These are phyloP conservation scores for Boletus rubroflammeus DNA, from an alignment of 768 basidiomycete species.

Conservation along the genomic window DNA sequence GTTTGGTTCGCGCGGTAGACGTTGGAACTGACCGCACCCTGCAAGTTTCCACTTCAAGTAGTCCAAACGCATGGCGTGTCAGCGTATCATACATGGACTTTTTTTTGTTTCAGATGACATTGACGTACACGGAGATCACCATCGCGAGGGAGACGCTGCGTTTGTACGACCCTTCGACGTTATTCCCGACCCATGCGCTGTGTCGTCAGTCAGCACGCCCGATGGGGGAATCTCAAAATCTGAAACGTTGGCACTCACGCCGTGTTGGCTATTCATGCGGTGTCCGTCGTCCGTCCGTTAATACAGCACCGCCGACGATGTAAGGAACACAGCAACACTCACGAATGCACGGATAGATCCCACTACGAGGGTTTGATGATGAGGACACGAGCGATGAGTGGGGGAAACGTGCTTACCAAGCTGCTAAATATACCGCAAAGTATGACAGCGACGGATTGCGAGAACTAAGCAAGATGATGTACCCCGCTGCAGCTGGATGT, in stretches of 20 bases:
- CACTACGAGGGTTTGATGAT: constrained; percentile 34
- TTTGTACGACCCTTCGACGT: constrained; percentile 74
- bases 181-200: constrained; percentile 61
- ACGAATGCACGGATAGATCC: constrained; percentile 74
- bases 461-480: constrained; percentile 66
- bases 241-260: constrained; percentile 37
- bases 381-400: background rate
- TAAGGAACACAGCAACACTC: constrained; percentile 28
- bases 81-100: background rate
- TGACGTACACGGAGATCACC: constrained; percentile 58
- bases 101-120: background rate
- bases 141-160: constrained; percentile 68
- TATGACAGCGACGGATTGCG: constrained; percentile 63
- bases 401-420: constrained; percentile 43
- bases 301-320: background rate
- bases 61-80: background rate
- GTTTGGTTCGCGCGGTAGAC: constrained; percentile 66
- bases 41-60: constrained; percentile 56
- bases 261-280: constrained; percentile 46
- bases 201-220: background rate
- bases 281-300: background rate
- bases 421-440: constrained; percentile 67
- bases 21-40: constrained; percentile 75
- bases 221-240: background rate
- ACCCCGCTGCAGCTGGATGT: constrained; percentile 51